Conservation (phyloP, 148 eudicot species). For the Arctostaphylos glauca region DNA sequence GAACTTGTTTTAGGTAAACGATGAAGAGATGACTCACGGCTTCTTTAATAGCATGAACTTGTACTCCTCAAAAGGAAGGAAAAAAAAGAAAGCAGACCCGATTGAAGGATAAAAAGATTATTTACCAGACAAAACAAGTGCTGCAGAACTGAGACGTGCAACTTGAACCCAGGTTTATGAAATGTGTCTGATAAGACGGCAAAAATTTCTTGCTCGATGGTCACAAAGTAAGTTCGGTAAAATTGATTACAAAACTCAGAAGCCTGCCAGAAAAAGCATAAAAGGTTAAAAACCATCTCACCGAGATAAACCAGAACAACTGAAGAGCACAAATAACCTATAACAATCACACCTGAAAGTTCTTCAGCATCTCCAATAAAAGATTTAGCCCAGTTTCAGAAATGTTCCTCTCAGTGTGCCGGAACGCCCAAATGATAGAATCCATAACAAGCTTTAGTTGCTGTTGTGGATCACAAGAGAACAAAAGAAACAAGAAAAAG, state of each 20-base stretch:
- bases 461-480: conserved; percentile 31
- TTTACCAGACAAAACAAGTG: conserved; percentile 81
- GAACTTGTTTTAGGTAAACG: background rate
- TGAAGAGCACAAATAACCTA: background rate
- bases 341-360: conserved; percentile 68
- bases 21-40: background rate
- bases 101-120: background rate
- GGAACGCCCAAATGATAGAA: conserved; percentile 98
- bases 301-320: background rate
- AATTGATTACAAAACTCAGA: conserved; percentile 89
- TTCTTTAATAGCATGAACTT: too few species aligned
- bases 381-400: conserved; percentile 98
- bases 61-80: too few species aligned
- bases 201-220: conserved; percentile 95
- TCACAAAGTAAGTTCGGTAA: conserved; percentile 73
- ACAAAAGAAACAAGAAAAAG: background rate
- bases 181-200: conserved; percentile 96
- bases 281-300: background rate
- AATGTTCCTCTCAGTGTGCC: conserved; percentile 96
- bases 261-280: conserved; percentile 39
- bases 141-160: conserved; percentile 91
- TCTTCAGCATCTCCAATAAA: conserved; percentile 87
- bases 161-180: conserved; percentile 97
- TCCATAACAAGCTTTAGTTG: conserved; percentile 98
- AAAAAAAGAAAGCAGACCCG: too few species aligned